Evolutionary conservation across 1,284 basidiomycete genomes (phyloP).

Genomic region (Marasmius tenuissimus): DNA sequence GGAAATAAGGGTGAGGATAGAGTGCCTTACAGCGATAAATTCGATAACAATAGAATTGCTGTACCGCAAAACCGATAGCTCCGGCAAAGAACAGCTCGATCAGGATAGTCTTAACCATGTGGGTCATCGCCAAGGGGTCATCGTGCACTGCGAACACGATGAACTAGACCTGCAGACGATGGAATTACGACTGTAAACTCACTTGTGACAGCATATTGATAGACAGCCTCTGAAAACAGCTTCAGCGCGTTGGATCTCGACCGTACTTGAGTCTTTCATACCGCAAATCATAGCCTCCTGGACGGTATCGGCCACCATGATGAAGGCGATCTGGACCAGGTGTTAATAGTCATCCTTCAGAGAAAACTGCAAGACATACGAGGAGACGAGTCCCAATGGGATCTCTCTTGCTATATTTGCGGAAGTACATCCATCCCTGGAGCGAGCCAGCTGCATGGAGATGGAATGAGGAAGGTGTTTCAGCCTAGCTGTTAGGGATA

Average conservation of each 20-base stretch:
- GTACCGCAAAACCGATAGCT: not conserved
- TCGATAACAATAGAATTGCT: not conserved
- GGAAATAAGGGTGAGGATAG: not conserved
- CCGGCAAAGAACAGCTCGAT: conserved; percentile 1
- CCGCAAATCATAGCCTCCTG: conserved; percentile 2
- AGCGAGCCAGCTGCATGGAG: not conserved
- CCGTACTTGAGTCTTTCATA: not conserved
- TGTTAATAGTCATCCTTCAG: not conserved
- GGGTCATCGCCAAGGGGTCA: not conserved
- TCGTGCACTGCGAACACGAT: not conserved
- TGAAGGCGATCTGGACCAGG: not conserved
- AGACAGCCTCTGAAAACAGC: not conserved
- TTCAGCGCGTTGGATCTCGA: too few relatives aligned
- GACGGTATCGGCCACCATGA: not conserved
- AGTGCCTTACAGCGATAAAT: not conserved
- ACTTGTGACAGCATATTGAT: conserved; percentile 1
- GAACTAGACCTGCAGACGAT: too few relatives aligned
- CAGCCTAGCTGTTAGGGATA: not conserved
- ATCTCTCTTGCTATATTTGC: not conserved
- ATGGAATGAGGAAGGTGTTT: not conserved
- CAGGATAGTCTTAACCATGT: conserved; percentile 1
- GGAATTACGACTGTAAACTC: not conserved
- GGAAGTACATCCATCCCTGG: conserved; percentile 2
- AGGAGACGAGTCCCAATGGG: not conserved
- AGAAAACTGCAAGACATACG: not conserved